Base-by-base conservation (phyloP, 345 rosid genomes). In the Abelmoschus esculentus region DNA sequence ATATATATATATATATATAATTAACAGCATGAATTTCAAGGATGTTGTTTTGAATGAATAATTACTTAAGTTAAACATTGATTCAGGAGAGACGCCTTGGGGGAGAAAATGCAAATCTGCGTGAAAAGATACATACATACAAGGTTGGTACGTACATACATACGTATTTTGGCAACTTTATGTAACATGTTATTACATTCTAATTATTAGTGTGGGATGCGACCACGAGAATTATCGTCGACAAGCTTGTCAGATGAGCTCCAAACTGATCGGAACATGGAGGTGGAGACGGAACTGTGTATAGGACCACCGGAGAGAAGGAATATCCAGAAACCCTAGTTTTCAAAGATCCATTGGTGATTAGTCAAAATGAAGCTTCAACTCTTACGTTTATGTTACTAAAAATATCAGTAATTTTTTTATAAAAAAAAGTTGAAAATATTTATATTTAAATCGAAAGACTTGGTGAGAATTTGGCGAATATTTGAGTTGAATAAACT, bases 201-300 rank as follows among this genome's bases (percentile, higher is more conserved):
- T 10, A 2, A 19, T 56, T 2, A 57, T 59, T 71, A 86, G 96
- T 79, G 70, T 74, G 82, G 79, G 18, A 65, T 77, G 83, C 71
- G 19, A 56, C 68, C 75, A 2, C 22, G 7, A 40, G 76, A 31
- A 6, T 14, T 3, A 1, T 14, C 2, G 17, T 58, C 73, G 29
- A 34, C 31, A 46, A 66, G 75, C 50, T 22, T 46, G 61, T 50
- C 70, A 8, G 79, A 67, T 58, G 78, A 65, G 61, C 22, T 72
- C 19, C 63, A 71, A 13, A 56, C 71, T 55, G 42, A 38, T 7
- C 74, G 36, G 57, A 67, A 56, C 49, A 75, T 83, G 82, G 91
- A 91, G 72, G 96, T 91, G 68, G 96, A 83, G 84, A 91, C 97
- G 7, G 85, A 83, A 75, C 76, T 91, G 82, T 84, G 76, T 79